Percentiles rank a stretch among this genome's conserved stretches.
These are phyloP conservation scores for Sporothrix pseudoabietina DNA, from an alignment of 2,329 filamentous ascomycete genomes.

Conservation along the genomic window DNA sequence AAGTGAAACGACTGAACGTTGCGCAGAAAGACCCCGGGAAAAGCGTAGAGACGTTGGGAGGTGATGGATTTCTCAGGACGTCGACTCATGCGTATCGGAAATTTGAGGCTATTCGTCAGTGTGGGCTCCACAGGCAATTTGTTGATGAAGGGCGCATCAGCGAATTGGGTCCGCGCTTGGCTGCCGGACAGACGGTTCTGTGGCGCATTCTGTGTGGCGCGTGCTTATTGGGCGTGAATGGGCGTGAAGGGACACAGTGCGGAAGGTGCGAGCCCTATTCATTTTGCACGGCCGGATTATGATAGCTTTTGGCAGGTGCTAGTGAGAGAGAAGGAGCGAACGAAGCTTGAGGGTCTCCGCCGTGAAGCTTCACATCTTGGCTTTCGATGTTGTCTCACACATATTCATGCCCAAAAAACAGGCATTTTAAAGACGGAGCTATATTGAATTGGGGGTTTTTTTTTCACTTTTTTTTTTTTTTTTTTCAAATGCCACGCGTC, in stretches of 20 bases:
- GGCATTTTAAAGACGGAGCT: neutral
- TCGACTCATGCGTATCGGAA: constrained; percentile 24
- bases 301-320: constrained; percentile 23
- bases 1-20: neutral
- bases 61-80: constrained; percentile 10
- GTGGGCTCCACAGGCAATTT: constrained; percentile 23
- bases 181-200: neutral
- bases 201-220: constrained; percentile 21
- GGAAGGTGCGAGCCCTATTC: neutral
- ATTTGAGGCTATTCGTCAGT: constrained; percentile 29
- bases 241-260: neutral
- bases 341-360: neutral
- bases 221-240: neutral
- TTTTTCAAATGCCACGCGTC: neutral
- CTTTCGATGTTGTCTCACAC: constrained; percentile 12
- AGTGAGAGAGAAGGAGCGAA: neutral
- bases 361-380: constrained; percentile 6
- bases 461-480: neutral
- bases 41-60: neutral
- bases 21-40: constrained; percentile 20
- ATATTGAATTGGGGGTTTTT: neutral
- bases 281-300: constrained; percentile 17
- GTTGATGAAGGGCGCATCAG: constrained; percentile 14
- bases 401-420: neutral
- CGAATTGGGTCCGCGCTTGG: neutral